These are phyloP conservation scores for Durio zibethinus DNA, from an alignment of 345 rosid species.

Conservation along the genomic window DNA sequence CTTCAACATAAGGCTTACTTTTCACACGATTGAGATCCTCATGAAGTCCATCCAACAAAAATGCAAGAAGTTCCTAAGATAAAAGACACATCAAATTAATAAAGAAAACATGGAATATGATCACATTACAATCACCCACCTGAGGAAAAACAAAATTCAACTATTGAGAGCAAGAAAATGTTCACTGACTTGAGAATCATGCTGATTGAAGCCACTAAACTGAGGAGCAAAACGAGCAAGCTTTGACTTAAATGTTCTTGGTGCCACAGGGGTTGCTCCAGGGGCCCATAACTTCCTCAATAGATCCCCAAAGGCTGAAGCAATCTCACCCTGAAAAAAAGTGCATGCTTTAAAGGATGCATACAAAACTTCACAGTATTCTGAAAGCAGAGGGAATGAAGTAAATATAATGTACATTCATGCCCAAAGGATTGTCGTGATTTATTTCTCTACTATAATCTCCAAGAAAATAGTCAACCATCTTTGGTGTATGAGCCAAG, in stretches of 20 bases:
- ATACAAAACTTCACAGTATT: conserved; percentile 9
- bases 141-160: conserved; percentile 17
- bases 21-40: conserved; percentile 96
- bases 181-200: conserved; percentile 93
- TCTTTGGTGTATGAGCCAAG: conserved; percentile 96
- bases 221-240: conserved; percentile 97
- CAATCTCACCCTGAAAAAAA: conserved; percentile 81
- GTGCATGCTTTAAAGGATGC: conserved; percentile 6
- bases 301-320: conserved; percentile 90
- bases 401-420: conserved; percentile 62
- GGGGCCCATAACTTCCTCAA: conserved; percentile 93
- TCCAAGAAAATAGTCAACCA: conserved; percentile 90
- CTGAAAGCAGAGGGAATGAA: conserved; percentile 2
- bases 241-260: conserved; percentile 87
- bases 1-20: conserved; percentile 85
- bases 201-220: conserved; percentile 95
- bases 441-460: conserved; percentile 87
- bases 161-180: conserved; percentile 23
- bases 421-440: conserved; percentile 84
- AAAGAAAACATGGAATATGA: conserved; percentile 21
- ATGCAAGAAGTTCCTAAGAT: conserved; percentile 84
- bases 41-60: conserved; percentile 96
- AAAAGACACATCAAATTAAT: conserved; percentile 25
- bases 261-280: conserved; percentile 80
- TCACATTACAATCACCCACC: conserved; percentile 13